Percentiles rank a stretch among this genome's conserved stretches.
Conservation (phyloP, 768 basidiomycete species). For the Aureoboletus auriporus region DNA sequence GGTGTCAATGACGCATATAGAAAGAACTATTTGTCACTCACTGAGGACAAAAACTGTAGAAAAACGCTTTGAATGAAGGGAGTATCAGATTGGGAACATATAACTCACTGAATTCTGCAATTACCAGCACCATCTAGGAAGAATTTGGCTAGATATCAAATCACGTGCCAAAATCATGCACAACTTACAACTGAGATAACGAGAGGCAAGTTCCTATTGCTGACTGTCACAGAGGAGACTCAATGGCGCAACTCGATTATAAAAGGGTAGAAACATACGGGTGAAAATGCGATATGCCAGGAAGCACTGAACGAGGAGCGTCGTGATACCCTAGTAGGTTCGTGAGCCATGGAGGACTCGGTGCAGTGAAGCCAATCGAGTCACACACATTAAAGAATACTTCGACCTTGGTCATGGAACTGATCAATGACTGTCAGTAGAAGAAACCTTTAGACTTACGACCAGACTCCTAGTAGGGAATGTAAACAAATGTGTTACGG, state of each 20-base stretch:
- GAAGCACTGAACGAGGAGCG: conserved; percentile 53
- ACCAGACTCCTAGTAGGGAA: conserved; percentile 15
- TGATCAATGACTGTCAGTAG: conserved; percentile 4
- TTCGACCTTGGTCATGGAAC: conserved; percentile 34
- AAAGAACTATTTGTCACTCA: conserved; percentile 22
- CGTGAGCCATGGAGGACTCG: neutral
- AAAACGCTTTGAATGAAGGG: conserved; percentile 2
- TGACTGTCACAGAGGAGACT: conserved; percentile 34
- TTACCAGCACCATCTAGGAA: conserved; percentile 27
- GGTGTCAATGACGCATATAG: too few species aligned
- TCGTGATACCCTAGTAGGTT: conserved; percentile 34
- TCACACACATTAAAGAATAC: conserved; percentile 43
- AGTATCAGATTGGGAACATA: neutral
- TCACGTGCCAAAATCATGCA: neutral
- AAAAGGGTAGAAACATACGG: conserved; percentile 29
- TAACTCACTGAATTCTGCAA: conserved; percentile 36
- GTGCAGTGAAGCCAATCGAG: neutral
- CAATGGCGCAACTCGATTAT: neutral
- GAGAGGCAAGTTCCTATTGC: conserved; percentile 40
- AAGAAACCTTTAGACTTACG: conserved; percentile 10
- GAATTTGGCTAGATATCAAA: neutral
- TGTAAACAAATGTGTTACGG: neutral
- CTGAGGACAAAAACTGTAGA: conserved; percentile 29
- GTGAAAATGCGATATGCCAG: conserved; percentile 47
- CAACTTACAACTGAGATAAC: conserved; percentile 28